Percentiles rank a stretch among this genome's conserved stretches.
phyloP scores from a whole-genome alignment of 1,139 yeast species.

The Hyphopichia buzzinii region DNA sequence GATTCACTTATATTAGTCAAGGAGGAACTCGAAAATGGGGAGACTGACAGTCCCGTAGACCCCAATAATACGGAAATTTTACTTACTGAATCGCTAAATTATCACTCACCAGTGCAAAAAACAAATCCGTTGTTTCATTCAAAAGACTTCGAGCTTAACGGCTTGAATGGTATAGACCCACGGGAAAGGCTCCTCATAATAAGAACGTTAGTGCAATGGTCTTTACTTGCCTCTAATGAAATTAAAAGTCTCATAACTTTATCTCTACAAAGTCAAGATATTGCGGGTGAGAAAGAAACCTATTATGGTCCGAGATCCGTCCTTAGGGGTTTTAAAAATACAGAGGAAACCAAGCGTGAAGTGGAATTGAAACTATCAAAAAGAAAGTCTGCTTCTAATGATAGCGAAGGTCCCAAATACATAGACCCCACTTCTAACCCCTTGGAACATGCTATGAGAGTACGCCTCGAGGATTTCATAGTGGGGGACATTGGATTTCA shows the following conservation, averaged over 20 bases:
- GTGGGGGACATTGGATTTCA: slow-evolving; percentile 49
- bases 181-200: slow-evolving; percentile 46
- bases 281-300: slow-evolving; percentile 47
- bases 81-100: slow-evolving; percentile 18
- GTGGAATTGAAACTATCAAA: slow-evolving; percentile 32
- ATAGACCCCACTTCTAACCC: slow-evolving; percentile 47
- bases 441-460: slow-evolving; percentile 32
- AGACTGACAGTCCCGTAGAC: slow-evolving; percentile 32
- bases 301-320: slow-evolving; percentile 40
- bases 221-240: slow-evolving; percentile 40
- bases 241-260: slow-evolving; percentile 37
- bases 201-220: slow-evolving; percentile 50
- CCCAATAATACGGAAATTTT: slow-evolving; percentile 37
- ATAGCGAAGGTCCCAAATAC: slow-evolving; percentile 30
- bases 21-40: slow-evolving; percentile 10
- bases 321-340: slow-evolving; percentile 35
- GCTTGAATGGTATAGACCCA: slow-evolving; percentile 45
- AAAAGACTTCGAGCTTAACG: slow-evolving; percentile 40
- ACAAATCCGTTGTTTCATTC: slow-evolving; percentile 33
- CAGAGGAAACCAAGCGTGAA: slow-evolving; percentile 29
- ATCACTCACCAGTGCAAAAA: slow-evolving; percentile 9
- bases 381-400: slow-evolving; percentile 15
- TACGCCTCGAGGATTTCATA: slow-evolving; percentile 41
- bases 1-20: slow-evolving; percentile 18
- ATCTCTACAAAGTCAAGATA: slow-evolving; percentile 34